Evolutionary conservation across 2,329 filamentous ascomycete species (phyloP).

Genomic region (Trichoderma polysporum): DNA sequence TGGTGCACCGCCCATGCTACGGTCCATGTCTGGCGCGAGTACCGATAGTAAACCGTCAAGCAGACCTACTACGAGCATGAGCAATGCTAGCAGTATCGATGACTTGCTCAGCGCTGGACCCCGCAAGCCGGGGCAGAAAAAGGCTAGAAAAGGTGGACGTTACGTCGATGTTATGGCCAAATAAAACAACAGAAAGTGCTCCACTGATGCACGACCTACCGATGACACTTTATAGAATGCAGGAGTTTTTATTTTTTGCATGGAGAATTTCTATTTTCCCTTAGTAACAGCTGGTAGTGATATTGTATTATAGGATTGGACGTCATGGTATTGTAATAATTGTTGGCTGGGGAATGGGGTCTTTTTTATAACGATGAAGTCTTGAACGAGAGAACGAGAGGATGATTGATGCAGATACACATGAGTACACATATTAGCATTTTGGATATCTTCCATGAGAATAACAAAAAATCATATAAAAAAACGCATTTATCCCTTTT

Average conservation of each 20-base stretch:
- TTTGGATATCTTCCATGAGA: slow-evolving; percentile 17
- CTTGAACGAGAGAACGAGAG: slow-evolving; percentile 6
- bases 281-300: background rate
- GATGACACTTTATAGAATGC: background rate
- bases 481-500: background rate
- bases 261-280: background rate
- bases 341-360: background rate
- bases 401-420: slow-evolving; percentile 18
- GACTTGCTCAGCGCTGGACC: slow-evolving; percentile 78
- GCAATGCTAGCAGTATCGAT: slow-evolving; percentile 91
- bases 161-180: slow-evolving; percentile 98
- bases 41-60: slow-evolving; percentile 54
- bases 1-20: slow-evolving; percentile 44
- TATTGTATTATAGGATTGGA: slow-evolving; percentile 19
- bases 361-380: background rate
- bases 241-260: slow-evolving; percentile 14
- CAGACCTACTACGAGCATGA: slow-evolving; percentile 77
- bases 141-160: slow-evolving; percentile 76
- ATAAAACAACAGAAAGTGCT: slow-evolving; percentile 31
- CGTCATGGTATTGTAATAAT: slow-evolving; percentile 12
- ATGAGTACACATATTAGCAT: slow-evolving; percentile 9
- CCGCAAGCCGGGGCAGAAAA: slow-evolving; percentile 64
- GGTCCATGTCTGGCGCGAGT: slow-evolving; percentile 50
- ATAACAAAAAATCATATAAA: background rate
- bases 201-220: background rate